Base-by-base conservation (phyloP, 495 filamentous ascomycete genomes). In the Podospora conica region DNA sequence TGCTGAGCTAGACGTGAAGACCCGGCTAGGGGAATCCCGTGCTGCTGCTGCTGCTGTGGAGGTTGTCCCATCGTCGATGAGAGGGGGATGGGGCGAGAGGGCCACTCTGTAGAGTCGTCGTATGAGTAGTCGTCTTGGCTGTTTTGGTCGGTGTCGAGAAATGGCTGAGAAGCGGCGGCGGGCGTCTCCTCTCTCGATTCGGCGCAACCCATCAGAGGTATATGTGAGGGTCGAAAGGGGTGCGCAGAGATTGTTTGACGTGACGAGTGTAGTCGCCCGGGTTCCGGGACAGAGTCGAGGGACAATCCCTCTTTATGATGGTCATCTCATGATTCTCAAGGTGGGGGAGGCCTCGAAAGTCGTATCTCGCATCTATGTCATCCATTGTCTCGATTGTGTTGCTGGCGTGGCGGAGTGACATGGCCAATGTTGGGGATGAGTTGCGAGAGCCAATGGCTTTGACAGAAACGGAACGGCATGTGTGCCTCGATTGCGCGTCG, bases 11-110 rank as follows among this genome's bases (percentile, higher is more conserved):
- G 70, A 66, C 22, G 71, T 25, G 24, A 56, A 57, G 25, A 33
- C 53, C 11, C 40, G 11, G 55, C 10, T 23, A 28, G 53, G 18
- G 27, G 58, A 8, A 48, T n/a, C 4, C 20, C 20, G 21, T 27
- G 57, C 18, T 25, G 58, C 22, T 33, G 57, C 3, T 9, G 53
- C 24, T 40, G 56, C 12, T 28, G 59, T 20, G 64, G 58, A 10
- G 67, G 69, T n/a, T 71, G 67, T 25, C 69, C 67, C 71, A 70
- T 70, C 3, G 61, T 61, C 3, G 54, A 18, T 12, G 60, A 24
- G 20, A 69, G 53, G 20, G 28, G 48, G 12, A 23, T 15, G 0
- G 33, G 18, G 23, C 25, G 25, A 27, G 15, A 55, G 53, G 53
- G 12, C 20, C 54, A 18, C 55, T 63, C 29, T 3, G 55, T 48